Conservation (phyloP, 2,329 filamentous ascomycete genomes). For the Pleurostoma richardsiae region DNA sequence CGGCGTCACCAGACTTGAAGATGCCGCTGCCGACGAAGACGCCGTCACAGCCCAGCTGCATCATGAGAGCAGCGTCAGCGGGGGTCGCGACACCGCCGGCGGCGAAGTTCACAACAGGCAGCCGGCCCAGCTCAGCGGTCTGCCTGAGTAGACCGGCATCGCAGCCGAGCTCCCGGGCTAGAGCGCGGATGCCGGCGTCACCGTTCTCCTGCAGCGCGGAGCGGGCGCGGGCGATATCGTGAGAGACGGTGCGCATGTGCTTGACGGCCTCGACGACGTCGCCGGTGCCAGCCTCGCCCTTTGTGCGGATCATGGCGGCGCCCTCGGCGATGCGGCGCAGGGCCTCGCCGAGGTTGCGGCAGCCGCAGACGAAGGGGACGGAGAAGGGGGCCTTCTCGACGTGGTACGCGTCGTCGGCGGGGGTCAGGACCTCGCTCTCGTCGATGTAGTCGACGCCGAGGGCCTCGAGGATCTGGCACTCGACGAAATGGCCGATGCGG, state of each 20-base stretch:
- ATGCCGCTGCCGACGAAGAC: slow-evolving; percentile 97
- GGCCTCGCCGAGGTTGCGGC: slow-evolving; percentile 89
- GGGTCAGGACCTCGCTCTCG: slow-evolving; percentile 95
- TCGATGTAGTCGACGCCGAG: slow-evolving; percentile 97
- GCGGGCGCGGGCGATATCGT: slow-evolving; percentile 76
- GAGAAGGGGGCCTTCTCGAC: slow-evolving; percentile 82
- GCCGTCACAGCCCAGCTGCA: slow-evolving; percentile 97
- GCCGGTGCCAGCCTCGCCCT: slow-evolving; percentile 95
- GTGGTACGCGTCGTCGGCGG: slow-evolving; percentile 85
- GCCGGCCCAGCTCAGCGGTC: slow-evolving; percentile 78
- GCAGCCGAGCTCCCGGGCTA: slow-evolving; percentile 76
- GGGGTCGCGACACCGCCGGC: slow-evolving; percentile 99
- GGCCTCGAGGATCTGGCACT: slow-evolving; percentile 96
- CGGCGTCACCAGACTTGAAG: slow-evolving; percentile 92
- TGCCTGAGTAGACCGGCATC: slow-evolving; percentile 77
- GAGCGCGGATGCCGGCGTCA: slow-evolving; percentile 53
- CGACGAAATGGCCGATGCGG: slow-evolving; percentile 94
- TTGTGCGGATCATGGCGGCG: slow-evolving; percentile 97
- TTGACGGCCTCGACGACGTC: slow-evolving; percentile 95
- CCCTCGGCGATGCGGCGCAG: slow-evolving; percentile 87
- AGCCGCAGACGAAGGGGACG: slow-evolving; percentile 93
- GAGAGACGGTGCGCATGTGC: slow-evolving; percentile 89
- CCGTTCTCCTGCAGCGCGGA: slow-evolving; percentile 59
- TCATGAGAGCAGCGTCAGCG: slow-evolving; percentile 92
- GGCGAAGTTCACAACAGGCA: slow-evolving; percentile 97